phyloP scores from a whole-genome alignment of 106 monocot species.

The Amphibolis antarctica region DNA sequence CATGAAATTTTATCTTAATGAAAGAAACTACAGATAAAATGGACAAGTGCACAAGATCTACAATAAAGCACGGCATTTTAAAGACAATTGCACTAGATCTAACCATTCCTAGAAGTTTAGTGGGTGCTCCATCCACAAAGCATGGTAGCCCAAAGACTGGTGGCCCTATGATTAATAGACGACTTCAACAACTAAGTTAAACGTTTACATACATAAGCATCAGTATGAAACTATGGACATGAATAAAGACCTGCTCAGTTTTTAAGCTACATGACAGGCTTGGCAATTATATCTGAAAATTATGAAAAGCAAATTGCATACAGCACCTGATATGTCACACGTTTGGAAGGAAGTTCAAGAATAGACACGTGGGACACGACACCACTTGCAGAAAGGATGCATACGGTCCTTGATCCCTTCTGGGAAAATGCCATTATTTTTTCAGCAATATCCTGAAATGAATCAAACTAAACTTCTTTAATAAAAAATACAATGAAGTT shows the following conservation, averaged over 20 bases:
- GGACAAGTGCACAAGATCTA: no score
- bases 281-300: neutral
- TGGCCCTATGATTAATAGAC: neutral
- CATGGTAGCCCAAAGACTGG: neutral
- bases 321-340: conserved; percentile 5
- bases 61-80: no score
- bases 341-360: conserved; percentile 31
- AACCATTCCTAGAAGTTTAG: no score
- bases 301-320: neutral
- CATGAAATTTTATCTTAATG: no score
- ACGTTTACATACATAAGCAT: neutral
- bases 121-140: no score
- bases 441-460: conserved; percentile 34
- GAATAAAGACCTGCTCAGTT: neutral
- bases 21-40: no score
- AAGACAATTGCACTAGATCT: no score
- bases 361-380: conserved; percentile 44
- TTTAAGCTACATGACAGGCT: neutral
- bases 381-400: conserved; percentile 55
- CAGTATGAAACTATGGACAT: neutral
- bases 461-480: neutral
- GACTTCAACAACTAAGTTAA: neutral
- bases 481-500: neutral
- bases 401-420: conserved; percentile 47
- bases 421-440: conserved; percentile 61